phyloP scores from a whole-genome alignment of 148 eudicot genomes.

The Rhododendron griersonianum region DNA sequence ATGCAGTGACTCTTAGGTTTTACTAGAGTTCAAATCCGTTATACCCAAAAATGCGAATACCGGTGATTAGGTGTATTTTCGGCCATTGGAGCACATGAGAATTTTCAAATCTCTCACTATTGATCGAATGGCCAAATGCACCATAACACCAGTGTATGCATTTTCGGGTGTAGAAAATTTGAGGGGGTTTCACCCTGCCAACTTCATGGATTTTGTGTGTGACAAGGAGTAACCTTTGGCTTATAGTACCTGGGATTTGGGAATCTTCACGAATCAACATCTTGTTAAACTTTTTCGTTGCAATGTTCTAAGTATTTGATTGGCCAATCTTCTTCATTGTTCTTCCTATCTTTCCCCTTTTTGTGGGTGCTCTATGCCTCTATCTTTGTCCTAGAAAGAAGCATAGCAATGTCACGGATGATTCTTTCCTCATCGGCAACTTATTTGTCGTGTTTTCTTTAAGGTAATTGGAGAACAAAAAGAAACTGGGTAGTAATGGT shows the following conservation, averaged over 20 bases:
- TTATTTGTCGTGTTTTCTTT: neutral
- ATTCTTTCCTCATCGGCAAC: neutral
- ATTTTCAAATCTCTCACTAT: neutral
- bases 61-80: neutral
- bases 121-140: neutral
- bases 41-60: neutral
- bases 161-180: neutral
- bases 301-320: neutral
- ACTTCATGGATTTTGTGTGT: neutral
- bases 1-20: neutral
- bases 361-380: neutral
- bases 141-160: neutral
- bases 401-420: neutral
- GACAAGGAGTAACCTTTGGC: neutral
- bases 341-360: neutral
- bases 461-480: neutral
- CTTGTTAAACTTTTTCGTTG: neutral
- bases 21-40: neutral
- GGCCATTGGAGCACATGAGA: neutral
- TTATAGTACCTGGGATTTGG: neutral
- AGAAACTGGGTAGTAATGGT: neutral
- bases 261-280: neutral
- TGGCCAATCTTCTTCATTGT: neutral
- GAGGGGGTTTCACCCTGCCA: neutral
- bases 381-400: neutral